Percentiles rank a stretch among this genome's conserved stretches.
phyloP scores from a whole-genome alignment of 2,329 filamentous ascomycete genomes.

The Neofusicoccum umdonicola region DNA sequence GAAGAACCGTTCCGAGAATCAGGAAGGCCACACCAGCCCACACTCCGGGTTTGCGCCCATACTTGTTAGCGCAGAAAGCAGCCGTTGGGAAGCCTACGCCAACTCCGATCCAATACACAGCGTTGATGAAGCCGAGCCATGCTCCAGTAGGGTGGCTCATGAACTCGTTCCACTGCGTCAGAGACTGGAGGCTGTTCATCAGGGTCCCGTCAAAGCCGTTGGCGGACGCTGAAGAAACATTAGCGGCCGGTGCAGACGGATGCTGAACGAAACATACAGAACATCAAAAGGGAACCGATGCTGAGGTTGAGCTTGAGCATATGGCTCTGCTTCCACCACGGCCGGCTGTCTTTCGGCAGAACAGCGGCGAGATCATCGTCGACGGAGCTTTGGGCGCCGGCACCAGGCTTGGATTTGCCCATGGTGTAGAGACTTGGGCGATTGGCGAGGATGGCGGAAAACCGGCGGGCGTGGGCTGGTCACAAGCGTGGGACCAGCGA shows the following conservation, averaged over 20 bases:
- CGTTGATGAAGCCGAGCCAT: conserved; percentile 24
- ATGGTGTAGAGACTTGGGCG: neutral
- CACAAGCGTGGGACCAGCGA: neutral
- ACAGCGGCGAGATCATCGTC: conserved; percentile 1
- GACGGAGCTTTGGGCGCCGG: neutral
- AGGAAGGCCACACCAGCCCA: conserved; percentile 6
- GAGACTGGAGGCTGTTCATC: conserved; percentile 12
- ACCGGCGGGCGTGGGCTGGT: neutral
- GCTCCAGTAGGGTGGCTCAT: conserved; percentile 22
- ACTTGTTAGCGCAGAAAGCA: conserved; percentile 26
- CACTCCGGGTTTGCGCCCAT: conserved; percentile 24
- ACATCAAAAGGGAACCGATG: conserved; percentile 2
- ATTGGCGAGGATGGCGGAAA: neutral
- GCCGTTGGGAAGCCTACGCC: conserved; percentile 25
- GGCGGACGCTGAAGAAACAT: neutral
- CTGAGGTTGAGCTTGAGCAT: conserved; percentile 4
- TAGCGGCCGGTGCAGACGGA: neutral
- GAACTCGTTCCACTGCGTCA: conserved; percentile 9
- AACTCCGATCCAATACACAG: conserved; percentile 26
- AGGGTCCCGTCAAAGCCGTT: conserved; percentile 9
- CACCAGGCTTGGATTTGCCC: neutral
- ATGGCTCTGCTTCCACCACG: conserved; percentile 7
- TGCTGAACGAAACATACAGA: neutral
- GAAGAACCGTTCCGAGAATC: neutral
- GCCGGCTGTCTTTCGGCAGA: neutral